Conservation (phyloP, 2,329 filamentous ascomycete genomes). For the Microdochium trichocladiopsis region DNA sequence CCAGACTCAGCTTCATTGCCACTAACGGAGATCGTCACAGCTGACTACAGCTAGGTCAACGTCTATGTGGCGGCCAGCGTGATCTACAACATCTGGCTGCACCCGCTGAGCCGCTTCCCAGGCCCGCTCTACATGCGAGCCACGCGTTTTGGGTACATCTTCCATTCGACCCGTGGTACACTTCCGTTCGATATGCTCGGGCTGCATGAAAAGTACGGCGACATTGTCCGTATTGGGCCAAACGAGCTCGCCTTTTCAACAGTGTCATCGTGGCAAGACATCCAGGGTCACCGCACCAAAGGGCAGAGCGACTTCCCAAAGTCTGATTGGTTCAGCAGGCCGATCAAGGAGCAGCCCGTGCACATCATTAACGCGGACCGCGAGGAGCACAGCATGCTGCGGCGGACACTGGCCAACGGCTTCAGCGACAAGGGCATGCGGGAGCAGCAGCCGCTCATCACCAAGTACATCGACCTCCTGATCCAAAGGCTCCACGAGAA, state of each 20-base stretch:
- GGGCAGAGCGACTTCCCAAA: slow-evolving; percentile 22
- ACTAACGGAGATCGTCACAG: too few relatives aligned
- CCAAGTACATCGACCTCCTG: slow-evolving; percentile 26
- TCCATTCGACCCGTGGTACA: slow-evolving; percentile 7
- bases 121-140: slow-evolving; percentile 18
- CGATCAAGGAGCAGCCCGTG: slow-evolving; percentile 12
- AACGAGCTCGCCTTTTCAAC: slow-evolving; percentile 31
- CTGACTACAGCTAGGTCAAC: too few relatives aligned
- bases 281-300: slow-evolving; percentile 12
- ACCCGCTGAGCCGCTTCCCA: slow-evolving; percentile 16
- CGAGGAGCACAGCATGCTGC: slow-evolving; percentile 23
- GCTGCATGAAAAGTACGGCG: slow-evolving; percentile 29
- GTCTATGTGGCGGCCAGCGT: slow-evolving; percentile 9
- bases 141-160: slow-evolving; percentile 7
- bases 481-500: slow-evolving; percentile 19
- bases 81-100: slow-evolving; percentile 19
- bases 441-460: slow-evolving; percentile 31
- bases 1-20: too few relatives aligned
- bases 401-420: slow-evolving; percentile 28
- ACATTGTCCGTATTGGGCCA: slow-evolving; percentile 31
- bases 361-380: slow-evolving; percentile 22
- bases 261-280: slow-evolving; percentile 29
- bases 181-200: slow-evolving; percentile 14
- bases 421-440: slow-evolving; percentile 31
- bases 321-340: slow-evolving; percentile 17